Evolutionary conservation across 768 basidiomycete genomes (phyloP).

Genomic region (Boletus insuetus): DNA sequence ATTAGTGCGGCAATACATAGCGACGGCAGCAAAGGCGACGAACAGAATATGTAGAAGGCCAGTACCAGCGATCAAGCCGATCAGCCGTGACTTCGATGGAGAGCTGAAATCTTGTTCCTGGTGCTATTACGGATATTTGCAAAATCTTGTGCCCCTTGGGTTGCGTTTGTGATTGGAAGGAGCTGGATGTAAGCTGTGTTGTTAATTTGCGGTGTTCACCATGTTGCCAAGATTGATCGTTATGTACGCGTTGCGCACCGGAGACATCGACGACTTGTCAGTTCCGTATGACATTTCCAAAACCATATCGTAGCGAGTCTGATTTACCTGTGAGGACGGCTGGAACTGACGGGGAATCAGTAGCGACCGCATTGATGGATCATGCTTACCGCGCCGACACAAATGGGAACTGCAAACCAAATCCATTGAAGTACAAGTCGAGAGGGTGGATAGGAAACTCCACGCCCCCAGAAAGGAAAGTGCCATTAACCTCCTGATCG

Average conservation of each 20-base stretch:
- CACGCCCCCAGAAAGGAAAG: conserved; percentile 59
- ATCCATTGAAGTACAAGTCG: conserved; percentile 45
- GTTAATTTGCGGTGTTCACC: conserved; percentile 36
- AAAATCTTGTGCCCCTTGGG: conserved; percentile 31
- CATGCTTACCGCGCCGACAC: conserved; percentile 45
- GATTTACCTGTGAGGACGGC: conserved; percentile 31
- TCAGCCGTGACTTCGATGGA: conserved; percentile 3
- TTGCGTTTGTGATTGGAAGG: conserved; percentile 51
- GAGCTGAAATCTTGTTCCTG: background rate
- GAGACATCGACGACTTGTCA: background rate
- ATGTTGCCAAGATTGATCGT: conserved; percentile 66
- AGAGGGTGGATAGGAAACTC: conserved; percentile 64
- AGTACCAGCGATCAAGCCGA: conserved; percentile 14
- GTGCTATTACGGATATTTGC: conserved; percentile 4
- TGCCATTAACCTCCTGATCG: conserved; percentile 57
- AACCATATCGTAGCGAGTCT: conserved; percentile 52
- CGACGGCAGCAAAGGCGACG: conserved; percentile 1
- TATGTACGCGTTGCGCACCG: conserved; percentile 66
- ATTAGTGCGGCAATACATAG: conserved; percentile 13
- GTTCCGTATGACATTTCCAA: conserved; percentile 55
- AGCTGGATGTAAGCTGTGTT: conserved; percentile 61
- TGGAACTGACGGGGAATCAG: conserved; percentile 52
- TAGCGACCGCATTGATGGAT: background rate
- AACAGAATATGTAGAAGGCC: conserved; percentile 11
- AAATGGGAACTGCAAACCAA: conserved; percentile 16